phyloP scores from a whole-genome alignment of 768 basidiomycete species.

The Cystobasidium tubakii region DNA sequence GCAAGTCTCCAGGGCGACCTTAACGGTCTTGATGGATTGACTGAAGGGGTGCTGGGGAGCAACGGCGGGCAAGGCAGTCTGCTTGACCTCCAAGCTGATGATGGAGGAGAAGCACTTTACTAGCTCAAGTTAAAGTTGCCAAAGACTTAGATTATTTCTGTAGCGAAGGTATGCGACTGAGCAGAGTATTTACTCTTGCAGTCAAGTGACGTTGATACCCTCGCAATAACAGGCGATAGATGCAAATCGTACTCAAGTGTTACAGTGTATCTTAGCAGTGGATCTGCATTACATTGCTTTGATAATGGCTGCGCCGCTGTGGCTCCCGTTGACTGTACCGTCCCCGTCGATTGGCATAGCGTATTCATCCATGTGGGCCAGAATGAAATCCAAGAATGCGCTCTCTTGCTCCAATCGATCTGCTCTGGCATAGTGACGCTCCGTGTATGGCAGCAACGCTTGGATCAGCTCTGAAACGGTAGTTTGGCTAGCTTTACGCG shows the following conservation, averaged over 20 bases:
- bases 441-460: constrained; percentile 85
- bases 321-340: background rate
- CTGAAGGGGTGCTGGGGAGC: background rate
- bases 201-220: too few relatives aligned
- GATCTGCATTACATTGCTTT: background rate
- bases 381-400: constrained; percentile 73
- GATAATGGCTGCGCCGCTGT: background rate
- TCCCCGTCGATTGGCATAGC: constrained; percentile 1
- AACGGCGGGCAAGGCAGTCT: background rate
- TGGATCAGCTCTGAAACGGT: constrained; percentile 69
- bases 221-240: too few relatives aligned
- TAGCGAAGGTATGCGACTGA: too few relatives aligned
- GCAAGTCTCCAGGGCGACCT: background rate
- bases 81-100: background rate
- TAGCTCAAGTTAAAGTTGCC: background rate
- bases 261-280: too few relatives aligned
- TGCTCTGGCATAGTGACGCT: constrained; percentile 78
- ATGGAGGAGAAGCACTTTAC: constrained; percentile 1
- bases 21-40: background rate
- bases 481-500: constrained; percentile 36
- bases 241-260: background rate
- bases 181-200: too few relatives aligned
- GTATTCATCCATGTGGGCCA: constrained; percentile 33
- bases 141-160: too few relatives aligned
- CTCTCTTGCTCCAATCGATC: constrained; percentile 88